These are phyloP conservation scores for Vanrija sp. DNA, from an alignment of 1,284 basidiomycete species.

Conservation along the genomic window DNA sequence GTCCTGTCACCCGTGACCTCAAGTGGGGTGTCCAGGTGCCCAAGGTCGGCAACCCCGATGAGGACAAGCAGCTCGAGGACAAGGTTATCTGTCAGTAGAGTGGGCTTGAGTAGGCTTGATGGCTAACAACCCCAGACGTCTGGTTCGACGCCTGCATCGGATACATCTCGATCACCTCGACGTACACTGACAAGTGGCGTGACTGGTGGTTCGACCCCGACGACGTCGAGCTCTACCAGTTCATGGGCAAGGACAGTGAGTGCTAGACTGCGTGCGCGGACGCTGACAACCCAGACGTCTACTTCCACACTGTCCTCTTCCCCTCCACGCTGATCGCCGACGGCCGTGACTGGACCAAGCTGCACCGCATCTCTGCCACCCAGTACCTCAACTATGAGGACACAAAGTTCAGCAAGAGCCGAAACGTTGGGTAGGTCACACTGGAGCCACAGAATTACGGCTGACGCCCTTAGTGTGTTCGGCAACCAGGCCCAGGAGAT, in stretches of 20 bases:
- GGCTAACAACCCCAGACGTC: conserved; percentile 58
- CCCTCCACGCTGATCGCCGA: conserved; percentile 88
- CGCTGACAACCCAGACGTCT: conserved; percentile 59
- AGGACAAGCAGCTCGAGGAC: conserved; percentile 76
- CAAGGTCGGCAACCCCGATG: conserved; percentile 60
- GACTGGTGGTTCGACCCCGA: conserved; percentile 96
- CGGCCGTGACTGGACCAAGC: conserved; percentile 85
- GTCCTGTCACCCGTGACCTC: conserved; percentile 89
- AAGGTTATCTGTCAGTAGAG: conserved; percentile 86
- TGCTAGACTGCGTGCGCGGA: conserved; percentile 3
- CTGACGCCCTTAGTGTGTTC: conserved; percentile 61
- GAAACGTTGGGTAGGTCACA: conserved; percentile 67
- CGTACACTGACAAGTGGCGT: conserved; percentile 91
- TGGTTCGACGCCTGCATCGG: conserved; percentile 99
- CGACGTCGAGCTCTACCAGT: conserved; percentile 90
- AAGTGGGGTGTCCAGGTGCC: conserved; percentile 96
- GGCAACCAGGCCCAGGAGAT: conserved; percentile 92
- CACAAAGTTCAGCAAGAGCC: conserved; percentile 97
- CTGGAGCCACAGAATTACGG: not conserved
- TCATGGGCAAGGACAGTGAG: conserved; percentile 92
- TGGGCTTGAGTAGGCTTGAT: conserved; percentile 21
- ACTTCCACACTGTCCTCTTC: conserved; percentile 97
- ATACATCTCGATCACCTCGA: conserved; percentile 95
- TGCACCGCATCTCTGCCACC: conserved; percentile 93
- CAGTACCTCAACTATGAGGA: conserved; percentile 99